Evolutionary conservation across 371 early-diverging fungal species (phyloP), one percentile per base, ranked within the genome.

Genomic region (Lichtheimia ornata): DNA sequence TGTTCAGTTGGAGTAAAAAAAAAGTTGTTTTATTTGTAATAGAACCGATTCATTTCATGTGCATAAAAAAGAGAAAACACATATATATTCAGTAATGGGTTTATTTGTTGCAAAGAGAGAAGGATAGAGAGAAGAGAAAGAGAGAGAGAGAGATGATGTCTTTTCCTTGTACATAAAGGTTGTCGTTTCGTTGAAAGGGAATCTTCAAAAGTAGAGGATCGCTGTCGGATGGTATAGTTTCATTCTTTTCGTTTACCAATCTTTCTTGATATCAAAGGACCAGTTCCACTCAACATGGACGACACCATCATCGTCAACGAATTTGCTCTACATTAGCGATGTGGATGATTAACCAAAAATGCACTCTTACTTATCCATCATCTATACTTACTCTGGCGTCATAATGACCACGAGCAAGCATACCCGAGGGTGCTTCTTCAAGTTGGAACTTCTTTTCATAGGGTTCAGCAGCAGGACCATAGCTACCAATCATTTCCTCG

Each of bases 401-500:
- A 80, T 97, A 98, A 61, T 85, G 88, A 53, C 95, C 96, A 66
- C 97, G 94, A 28, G 93, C 93, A 49, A 96, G 64, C 86, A 94
- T 82, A 44, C 98, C 97, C 47, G 85, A 85, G 22, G 98, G 98
- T 18, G 97, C 96, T 71, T 92, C 94, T 67, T 95, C 94, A 3
- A 73, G 15, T 40, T 78, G 74, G 82, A 97, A 95, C 79, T 83
- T 89, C 83, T 92, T 93, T 64, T 91, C 92, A 70, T 94, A 93
- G 51, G 87, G 58, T 24, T 87, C 84, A 44, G 79, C 66, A 43
- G 81, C 72, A 50, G 98, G 97, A 40, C 96, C 97, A 63, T 94
- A 98, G 63, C 92, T 91, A 57, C 97, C 98, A 62, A 96, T 84
- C 97, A 98, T 97, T 70, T 95, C 95, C 69, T 97, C 95, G 60